These are phyloP conservation scores for Magnolia changhungtana DNA, from an alignment of 164 flowering plant genomes.

Conservation along the genomic window DNA sequence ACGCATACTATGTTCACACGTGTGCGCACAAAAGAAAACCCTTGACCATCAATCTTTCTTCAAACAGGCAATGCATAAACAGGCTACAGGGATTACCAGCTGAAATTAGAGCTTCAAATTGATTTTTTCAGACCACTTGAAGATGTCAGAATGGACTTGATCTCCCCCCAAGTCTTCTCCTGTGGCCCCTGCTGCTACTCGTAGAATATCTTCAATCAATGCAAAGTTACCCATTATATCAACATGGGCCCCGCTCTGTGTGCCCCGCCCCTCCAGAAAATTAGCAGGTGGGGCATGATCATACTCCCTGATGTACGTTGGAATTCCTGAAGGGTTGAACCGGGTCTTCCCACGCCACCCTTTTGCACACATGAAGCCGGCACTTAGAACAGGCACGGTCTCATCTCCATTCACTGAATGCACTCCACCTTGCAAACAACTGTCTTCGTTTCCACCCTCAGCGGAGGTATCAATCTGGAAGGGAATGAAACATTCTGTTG, in stretches of 20 bases:
- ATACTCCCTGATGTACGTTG: slow-evolving; percentile 70
- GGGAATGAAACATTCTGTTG: slow-evolving; percentile 84
- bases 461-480: slow-evolving; percentile 80
- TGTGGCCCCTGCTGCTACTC: slow-evolving; percentile 85
- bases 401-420: slow-evolving; percentile 82
- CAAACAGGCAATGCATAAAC: neutral
- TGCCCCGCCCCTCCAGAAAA: slow-evolving; percentile 93
- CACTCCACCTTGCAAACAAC: slow-evolving; percentile 73
- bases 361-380: slow-evolving; percentile 96
- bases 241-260: slow-evolving; percentile 98
- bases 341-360: slow-evolving; percentile 94
- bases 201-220: slow-evolving; percentile 79
- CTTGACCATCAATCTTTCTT: neutral
- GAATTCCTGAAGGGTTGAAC: slow-evolving; percentile 90
- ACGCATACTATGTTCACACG: neutral
- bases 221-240: slow-evolving; percentile 98
- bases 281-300: slow-evolving; percentile 87
- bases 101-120: slow-evolving; percentile 47
- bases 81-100: slow-evolving; percentile 12
- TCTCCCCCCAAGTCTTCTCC: slow-evolving; percentile 92
- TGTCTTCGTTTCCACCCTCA: slow-evolving; percentile 40
- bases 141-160: slow-evolving; percentile 73
- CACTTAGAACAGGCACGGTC: slow-evolving; percentile 90
- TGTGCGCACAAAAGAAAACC: neutral
- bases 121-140: slow-evolving; percentile 85